These are phyloP conservation scores for Mycena kentingensis DNA, from an alignment of 768 basidiomycete genomes.

Conservation along the genomic window DNA sequence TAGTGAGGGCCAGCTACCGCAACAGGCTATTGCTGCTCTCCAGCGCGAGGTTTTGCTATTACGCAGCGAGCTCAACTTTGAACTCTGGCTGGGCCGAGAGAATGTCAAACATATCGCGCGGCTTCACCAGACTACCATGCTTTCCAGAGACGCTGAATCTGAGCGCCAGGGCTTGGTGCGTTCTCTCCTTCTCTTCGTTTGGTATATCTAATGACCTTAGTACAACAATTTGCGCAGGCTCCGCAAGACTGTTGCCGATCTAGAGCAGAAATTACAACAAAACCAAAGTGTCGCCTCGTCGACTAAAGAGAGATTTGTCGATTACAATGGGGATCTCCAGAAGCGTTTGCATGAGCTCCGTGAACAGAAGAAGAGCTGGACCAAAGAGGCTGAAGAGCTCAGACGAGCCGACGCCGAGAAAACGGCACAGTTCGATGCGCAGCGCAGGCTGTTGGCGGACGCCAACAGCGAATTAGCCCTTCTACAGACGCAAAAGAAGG, in stretches of 20 bases:
- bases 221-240: slow-evolving; percentile 84
- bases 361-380: slow-evolving; percentile 81
- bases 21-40: slow-evolving; percentile 64
- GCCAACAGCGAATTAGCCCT: slow-evolving; percentile 70
- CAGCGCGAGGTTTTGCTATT: slow-evolving; percentile 77
- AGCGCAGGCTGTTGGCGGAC: slow-evolving; percentile 68
- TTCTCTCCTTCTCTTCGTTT: slow-evolving; percentile 11
- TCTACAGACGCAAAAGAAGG: slow-evolving; percentile 74
- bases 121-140: slow-evolving; percentile 70
- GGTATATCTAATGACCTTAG: slow-evolving; percentile 36
- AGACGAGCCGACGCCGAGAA: slow-evolving; percentile 72
- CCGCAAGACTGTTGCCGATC: slow-evolving; percentile 61
- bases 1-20: slow-evolving; percentile 34
- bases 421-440: slow-evolving; percentile 68
- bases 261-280: slow-evolving; percentile 71
- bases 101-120: slow-evolving; percentile 83
- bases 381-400: slow-evolving; percentile 65
- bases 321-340: slow-evolving; percentile 83
- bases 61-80: slow-evolving; percentile 82
- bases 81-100: slow-evolving; percentile 80
- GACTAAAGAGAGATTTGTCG: slow-evolving; percentile 76
- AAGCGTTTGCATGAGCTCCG: slow-evolving; percentile 72
- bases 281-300: slow-evolving; percentile 73
- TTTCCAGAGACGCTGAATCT: slow-evolving; percentile 73
- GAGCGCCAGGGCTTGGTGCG: slow-evolving; percentile 82